Evolutionary conservation across 208 protist genomes (phyloP), one percentile per base, ranked within the genome.

Genomic region (Crithidia thermophila): DNA sequence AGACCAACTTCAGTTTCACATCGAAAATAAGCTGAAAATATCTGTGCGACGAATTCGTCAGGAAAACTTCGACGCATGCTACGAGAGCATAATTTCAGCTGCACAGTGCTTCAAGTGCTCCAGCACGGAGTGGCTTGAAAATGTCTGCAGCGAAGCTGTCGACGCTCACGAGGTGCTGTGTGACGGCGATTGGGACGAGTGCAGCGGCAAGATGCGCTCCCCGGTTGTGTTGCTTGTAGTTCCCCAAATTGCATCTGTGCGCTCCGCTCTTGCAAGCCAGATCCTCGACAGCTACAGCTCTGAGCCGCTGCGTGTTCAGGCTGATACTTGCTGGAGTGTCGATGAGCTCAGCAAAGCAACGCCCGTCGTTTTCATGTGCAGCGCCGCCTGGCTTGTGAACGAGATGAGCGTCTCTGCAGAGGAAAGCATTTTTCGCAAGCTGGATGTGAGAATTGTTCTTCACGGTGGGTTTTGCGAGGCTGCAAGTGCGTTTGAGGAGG

Each of bases 261-360:
- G 77, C 60, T n/a, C 37, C 18, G 42, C 67, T 36, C 40, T 89
- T 20, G 61, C 66, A 50, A 72, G 49, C 25, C 58, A 58, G 50
- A 70, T 89, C 20, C 67, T 68, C 28, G 83, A 89, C 57, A 86
- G 83, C 70, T 89, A 89, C 65, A 84, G 75, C 55, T 81, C 67
- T 21, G 67, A 79, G 52, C 81, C 84, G 37, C 69, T 90, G 37
- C 58, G 63, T 59, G 68, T 87, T 27, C 72, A 63, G 42, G 71
- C 59, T 40, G 67, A 78, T 2, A 28, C 31, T 27, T 46, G 56
- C 16, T 72, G 78, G 61, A 62, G 45, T 7, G 5, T 42, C 6
- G 58, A 58, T 3, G 45, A 56, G 40, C 30, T 85, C 31, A 25
- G 40, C 16, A 56, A 72, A 49, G 42, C 20, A 13, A 56, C 62